Percentiles rank a stretch among this genome's conserved stretches.
phyloP scores from a whole-genome alignment of 495 filamentous ascomycete species.

The Tuber melanosporum region DNA sequence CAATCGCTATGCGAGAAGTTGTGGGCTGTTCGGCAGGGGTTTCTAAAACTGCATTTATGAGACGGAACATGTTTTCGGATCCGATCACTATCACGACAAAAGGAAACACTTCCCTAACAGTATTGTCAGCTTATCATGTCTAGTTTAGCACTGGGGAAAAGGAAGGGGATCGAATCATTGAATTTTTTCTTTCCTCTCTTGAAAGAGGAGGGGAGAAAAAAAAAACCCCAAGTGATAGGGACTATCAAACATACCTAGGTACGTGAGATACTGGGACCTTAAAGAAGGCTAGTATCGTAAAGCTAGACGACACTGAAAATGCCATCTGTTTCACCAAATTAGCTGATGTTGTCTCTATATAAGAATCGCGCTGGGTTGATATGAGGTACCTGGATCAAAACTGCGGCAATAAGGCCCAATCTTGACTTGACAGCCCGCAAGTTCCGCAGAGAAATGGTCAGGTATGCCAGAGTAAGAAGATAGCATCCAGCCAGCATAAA shows the following conservation, averaged over 20 bases:
- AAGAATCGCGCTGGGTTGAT: background rate
- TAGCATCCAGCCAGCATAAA: slow-evolving; percentile 57
- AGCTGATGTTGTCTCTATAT: background rate
- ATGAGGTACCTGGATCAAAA: slow-evolving; percentile 50
- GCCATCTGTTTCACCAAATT: slow-evolving; percentile 47
- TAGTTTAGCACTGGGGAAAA: background rate
- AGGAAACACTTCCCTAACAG: slow-evolving; percentile 53
- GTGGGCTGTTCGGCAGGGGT: slow-evolving; percentile 58
- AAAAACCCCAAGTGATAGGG: slow-evolving; percentile 8
- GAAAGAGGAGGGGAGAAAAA: slow-evolving; percentile 42
- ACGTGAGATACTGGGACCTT: slow-evolving; percentile 57
- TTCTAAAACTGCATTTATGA: slow-evolving; percentile 63
- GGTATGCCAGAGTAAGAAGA: slow-evolving; percentile 52
- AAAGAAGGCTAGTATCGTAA: slow-evolving; percentile 57
- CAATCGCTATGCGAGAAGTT: slow-evolving; percentile 56
- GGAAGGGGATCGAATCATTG: background rate
- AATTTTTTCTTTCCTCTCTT: background rate
- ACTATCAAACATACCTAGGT: slow-evolving; percentile 45
- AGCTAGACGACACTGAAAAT: slow-evolving; percentile 60
- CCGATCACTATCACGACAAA: slow-evolving; percentile 65
- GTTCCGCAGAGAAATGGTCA: slow-evolving; percentile 54
- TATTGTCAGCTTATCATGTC: slow-evolving; percentile 9
- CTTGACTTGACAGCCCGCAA: slow-evolving; percentile 62
- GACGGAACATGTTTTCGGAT: slow-evolving; percentile 63
- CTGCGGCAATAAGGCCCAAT: slow-evolving; percentile 59